Evolutionary conservation across 306 rosid genomes (phyloP).

Genomic region (Elaeagnus macrophylla): DNA sequence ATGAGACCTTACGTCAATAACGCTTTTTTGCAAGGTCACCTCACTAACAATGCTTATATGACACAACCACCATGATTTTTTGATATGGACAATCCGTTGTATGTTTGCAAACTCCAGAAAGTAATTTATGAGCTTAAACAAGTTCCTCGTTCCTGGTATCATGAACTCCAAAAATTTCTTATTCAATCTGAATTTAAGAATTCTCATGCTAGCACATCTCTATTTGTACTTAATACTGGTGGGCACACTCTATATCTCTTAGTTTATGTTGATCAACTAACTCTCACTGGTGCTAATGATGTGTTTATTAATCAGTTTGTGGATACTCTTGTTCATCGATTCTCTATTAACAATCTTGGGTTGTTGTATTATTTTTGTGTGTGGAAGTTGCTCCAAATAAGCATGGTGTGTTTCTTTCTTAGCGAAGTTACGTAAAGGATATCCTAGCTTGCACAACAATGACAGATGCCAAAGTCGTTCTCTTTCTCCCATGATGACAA

Average conservation of each 20-base stretch:
- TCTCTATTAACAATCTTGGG: not conserved
- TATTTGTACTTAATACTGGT: not conserved
- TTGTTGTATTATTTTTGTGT: not conserved
- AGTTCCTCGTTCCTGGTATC: not conserved
- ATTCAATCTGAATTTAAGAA: not conserved
- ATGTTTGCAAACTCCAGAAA: not conserved
- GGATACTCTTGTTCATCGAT: not conserved
- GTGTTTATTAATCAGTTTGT: not conserved
- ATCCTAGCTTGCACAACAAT: not conserved
- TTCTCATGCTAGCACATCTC: not conserved
- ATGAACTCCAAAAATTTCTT: not conserved
- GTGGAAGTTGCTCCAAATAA: not conserved
- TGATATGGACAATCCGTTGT: not conserved
- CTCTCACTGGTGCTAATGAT: not conserved
- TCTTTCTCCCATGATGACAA: not conserved
- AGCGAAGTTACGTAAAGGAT: not conserved
- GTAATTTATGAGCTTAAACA: not conserved
- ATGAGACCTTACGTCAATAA: not conserved
- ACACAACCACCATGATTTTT: not conserved
- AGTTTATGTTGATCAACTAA: not conserved
- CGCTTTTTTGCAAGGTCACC: not conserved
- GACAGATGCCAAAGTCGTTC: not conserved
- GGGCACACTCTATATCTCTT: not conserved
- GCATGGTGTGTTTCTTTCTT: not conserved
- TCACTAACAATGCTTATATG: not conserved